Conservation (phyloP, 495 filamentous ascomycete genomes). For the Aspergillus affinis region DNA sequence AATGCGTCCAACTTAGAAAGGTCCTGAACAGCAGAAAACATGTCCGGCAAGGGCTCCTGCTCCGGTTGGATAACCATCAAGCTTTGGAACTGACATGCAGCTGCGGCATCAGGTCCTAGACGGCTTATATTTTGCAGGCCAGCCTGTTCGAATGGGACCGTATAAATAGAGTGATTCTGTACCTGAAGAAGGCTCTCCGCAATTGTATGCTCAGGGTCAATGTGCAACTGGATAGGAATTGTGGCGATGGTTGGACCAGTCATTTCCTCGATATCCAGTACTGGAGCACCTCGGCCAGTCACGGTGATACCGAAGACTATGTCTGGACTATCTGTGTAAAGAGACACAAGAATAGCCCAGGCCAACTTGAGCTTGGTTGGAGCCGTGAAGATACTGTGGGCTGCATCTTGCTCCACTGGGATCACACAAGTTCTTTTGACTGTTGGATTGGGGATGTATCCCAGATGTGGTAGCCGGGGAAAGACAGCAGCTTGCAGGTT, state of each 20-base stretch:
- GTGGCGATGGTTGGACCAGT: conserved; percentile 41
- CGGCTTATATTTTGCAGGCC: conserved; percentile 50
- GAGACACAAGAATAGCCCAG: conserved; percentile 33
- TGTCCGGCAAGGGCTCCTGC: background rate
- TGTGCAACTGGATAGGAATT: conserved; percentile 47
- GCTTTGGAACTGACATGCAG: conserved; percentile 1
- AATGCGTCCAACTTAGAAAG: no score
- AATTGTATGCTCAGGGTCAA: conserved; percentile 22
- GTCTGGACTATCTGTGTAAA: conserved; percentile 27
- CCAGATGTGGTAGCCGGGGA: background rate
- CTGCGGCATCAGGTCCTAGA: background rate
- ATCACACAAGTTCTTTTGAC: no score
- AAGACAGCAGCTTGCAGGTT: background rate
- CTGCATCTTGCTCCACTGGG: no score
- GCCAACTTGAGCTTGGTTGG: conserved; percentile 20
- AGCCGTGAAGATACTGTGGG: no score
- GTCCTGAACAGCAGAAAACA: background rate
- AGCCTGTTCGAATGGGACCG: conserved; percentile 42
- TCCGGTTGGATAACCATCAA: background rate
- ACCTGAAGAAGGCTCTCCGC: conserved; percentile 35
- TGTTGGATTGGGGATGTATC: no score
- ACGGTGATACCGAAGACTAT: conserved; percentile 35
- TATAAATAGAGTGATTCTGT: conserved; percentile 29
- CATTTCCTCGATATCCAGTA: conserved; percentile 31
- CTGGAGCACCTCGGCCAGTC: conserved; percentile 32